Conservation (phyloP, 2,329 filamentous ascomycete genomes). For the Ceratocystis ficicola region DNA sequence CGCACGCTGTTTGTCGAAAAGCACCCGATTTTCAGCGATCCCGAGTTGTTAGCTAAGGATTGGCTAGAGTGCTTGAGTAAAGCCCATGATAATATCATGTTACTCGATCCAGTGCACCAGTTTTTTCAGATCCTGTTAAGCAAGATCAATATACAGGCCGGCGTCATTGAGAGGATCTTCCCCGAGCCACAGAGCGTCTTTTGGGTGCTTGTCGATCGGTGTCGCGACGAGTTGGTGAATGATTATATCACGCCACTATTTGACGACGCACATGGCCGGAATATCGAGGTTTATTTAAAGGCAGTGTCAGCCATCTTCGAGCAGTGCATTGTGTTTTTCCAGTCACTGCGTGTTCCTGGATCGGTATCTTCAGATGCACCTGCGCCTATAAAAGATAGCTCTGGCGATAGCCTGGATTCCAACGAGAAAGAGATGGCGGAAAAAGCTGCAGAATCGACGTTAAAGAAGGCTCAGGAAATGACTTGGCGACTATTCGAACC, state of each 20-base stretch:
- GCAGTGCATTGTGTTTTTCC: constrained; percentile 67
- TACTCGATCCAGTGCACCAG: constrained; percentile 63
- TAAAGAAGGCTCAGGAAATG: constrained; percentile 50
- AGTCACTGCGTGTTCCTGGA: constrained; percentile 43
- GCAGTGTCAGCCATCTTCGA: constrained; percentile 80
- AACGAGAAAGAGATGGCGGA: background rate
- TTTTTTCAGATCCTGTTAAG: constrained; percentile 67
- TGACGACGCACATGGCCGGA: constrained; percentile 70
- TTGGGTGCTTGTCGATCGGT: constrained; percentile 65
- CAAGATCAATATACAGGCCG: constrained; percentile 71
- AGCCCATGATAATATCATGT: constrained; percentile 52
- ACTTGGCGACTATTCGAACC: constrained; percentile 71
- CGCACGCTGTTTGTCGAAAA: constrained; percentile 82
- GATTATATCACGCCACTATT: constrained; percentile 79
- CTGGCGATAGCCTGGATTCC: background rate
- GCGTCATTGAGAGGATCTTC: constrained; percentile 72
- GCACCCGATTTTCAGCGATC: constrained; percentile 69
- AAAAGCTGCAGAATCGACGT: background rate
- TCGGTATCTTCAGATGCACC: background rate
- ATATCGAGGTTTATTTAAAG: constrained; percentile 66
- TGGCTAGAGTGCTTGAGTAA: constrained; percentile 71
- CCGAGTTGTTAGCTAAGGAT: constrained; percentile 52
- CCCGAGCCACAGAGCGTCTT: constrained; percentile 58
- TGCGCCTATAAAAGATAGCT: background rate
- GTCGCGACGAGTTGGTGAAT: constrained; percentile 71